These are phyloP conservation scores for Diaporthe ampelina DNA, from an alignment of 2,329 filamentous ascomycete species.

Conservation along the genomic window DNA sequence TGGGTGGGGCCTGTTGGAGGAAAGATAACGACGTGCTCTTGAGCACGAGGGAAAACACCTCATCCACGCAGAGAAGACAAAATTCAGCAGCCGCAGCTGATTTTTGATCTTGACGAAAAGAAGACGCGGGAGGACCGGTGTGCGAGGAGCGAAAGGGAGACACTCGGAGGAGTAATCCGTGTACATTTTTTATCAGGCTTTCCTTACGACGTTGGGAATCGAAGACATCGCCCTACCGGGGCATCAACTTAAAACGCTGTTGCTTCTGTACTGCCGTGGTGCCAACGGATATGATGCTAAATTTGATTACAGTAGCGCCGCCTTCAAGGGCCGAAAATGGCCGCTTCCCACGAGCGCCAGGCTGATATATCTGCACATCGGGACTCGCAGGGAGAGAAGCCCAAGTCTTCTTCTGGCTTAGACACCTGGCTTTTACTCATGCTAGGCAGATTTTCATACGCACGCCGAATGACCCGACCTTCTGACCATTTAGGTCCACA, in stretches of 20 bases:
- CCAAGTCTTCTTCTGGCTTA: too few relatives aligned
- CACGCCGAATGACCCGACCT: not conserved
- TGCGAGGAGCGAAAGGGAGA: slow-evolving; percentile 31
- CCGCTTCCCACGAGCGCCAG: not conserved
- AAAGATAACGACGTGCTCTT: not conserved
- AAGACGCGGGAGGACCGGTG: not conserved
- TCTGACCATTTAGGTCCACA: not conserved
- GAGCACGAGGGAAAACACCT: slow-evolving; percentile 26
- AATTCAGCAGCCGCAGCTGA: slow-evolving; percentile 24
- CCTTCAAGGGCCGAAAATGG: too few relatives aligned
- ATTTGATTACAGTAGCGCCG: not conserved
- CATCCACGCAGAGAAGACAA: slow-evolving; percentile 15
- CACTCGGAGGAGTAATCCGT: slow-evolving; percentile 52
- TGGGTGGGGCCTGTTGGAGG: not conserved
- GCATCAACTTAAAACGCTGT: not conserved
- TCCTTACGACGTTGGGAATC: slow-evolving; percentile 41
- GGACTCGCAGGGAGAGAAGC: not conserved
- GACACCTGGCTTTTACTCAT: not conserved
- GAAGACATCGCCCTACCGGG: slow-evolving; percentile 26
- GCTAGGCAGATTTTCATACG: too few relatives aligned
- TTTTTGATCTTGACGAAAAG: slow-evolving; percentile 22
- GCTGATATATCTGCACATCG: not conserved
- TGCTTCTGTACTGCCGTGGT: not conserved
- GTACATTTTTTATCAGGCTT: slow-evolving; percentile 53
- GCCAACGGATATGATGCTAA: not conserved